These are phyloP conservation scores for Coniochaeta sp. DNA, from an alignment of 2,329 filamentous ascomycete species.

Conservation along the genomic window DNA sequence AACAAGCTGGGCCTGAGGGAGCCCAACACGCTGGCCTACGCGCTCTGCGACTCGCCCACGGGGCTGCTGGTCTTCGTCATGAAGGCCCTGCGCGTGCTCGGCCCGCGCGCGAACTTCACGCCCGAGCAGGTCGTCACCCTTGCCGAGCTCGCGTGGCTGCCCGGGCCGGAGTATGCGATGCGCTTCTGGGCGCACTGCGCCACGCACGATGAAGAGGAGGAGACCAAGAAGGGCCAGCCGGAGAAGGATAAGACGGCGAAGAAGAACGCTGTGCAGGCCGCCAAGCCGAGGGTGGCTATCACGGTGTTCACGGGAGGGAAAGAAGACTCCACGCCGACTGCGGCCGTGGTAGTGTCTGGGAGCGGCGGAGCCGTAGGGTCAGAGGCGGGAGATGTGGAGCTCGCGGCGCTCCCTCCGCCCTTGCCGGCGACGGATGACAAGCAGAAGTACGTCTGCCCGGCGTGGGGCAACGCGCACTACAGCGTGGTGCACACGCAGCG, in stretches of 20 bases:
- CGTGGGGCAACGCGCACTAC: conserved; percentile 38
- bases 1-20: conserved; percentile 27
- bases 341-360: neutral
- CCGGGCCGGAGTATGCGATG: conserved; percentile 54
- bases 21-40: conserved; percentile 51
- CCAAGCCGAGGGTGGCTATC: conserved; percentile 33
- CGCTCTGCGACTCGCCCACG: conserved; percentile 54
- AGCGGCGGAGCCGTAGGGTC: neutral
- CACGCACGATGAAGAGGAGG: conserved; percentile 20
- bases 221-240: conserved; percentile 5
- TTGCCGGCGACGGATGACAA: conserved; percentile 1
- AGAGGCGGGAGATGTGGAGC: conserved; percentile 7
- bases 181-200: conserved; percentile 45
- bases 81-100: conserved; percentile 35
- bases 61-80: conserved; percentile 50
- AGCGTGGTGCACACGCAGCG: conserved; percentile 34
- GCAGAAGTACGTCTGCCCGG: conserved; percentile 34
- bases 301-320: conserved; percentile 38
- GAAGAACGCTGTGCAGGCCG: neutral
- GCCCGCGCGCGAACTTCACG: conserved; percentile 31
- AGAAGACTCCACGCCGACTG: conserved; percentile 3
- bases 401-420: neutral
- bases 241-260: conserved; percentile 1
- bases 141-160: conserved; percentile 57
- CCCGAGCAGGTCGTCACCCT: conserved; percentile 51